Base-by-base conservation (phyloP, 768 basidiomycete species). In the Brasilioporus rufonigricans region DNA sequence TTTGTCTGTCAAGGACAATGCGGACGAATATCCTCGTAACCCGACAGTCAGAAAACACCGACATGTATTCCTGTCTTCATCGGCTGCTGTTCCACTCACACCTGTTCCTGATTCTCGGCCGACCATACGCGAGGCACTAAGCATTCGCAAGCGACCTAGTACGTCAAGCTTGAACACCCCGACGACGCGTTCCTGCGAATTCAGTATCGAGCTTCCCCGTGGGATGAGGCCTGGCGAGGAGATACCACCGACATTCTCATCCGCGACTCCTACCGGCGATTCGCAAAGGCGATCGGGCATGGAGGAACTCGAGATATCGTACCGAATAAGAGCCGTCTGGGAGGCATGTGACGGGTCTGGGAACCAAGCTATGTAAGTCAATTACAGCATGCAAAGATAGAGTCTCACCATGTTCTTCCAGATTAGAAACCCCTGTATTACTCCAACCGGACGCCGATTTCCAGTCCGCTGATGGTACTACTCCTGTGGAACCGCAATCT, bases 381-480 rank as follows among this genome's bases (percentile, higher is more conserved):
- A n/a, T 27, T n/a, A 14, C 19, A 21, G 13, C 21, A 26, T 43
- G 24, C 31, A 31, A 38, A 48, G 12, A 40, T 14, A 8, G 39
- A 18, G 27, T 49, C 40, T 60, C 44, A 53, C 41, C 45, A 24
- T 29, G 19, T 47, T 60, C 40, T 54, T 53, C 18, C 61, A 89
- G 87, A 48, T 63, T 89, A 27, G 85, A 87, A 57, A 79, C 83
- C 4, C 88, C 88, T 6, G 75, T 89, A 41, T 62, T 86, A 21
- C 73, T 85, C 27, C 80, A 85, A 44, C 81, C 82, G 5, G 84
- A 85, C 48, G 60, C 69, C 1, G 85, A 83, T 58, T 84, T 84
- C 57, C 80, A 82, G 49, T 84, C 83, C 3, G 60, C 76, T 21
- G 84, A 86, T 61, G 80, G 78, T 31, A 65, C 71, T 3, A 52